Conservation (phyloP, 169 alveolate species). For the Cryptosporidium muris region DNA sequence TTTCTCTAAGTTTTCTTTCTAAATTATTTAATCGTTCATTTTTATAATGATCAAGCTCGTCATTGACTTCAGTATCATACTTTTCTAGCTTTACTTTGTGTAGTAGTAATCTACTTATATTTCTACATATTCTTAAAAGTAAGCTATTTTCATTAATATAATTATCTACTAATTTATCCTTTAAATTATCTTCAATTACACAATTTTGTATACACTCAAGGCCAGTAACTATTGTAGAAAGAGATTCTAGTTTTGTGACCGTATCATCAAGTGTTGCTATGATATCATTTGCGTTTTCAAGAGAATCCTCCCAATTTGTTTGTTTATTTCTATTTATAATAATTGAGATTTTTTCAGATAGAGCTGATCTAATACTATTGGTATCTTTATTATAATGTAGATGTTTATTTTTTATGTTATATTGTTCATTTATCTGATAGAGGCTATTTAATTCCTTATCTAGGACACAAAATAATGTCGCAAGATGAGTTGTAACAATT, state of each 20-base stretch:
- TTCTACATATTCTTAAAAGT: constrained; percentile 50
- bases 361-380: constrained; percentile 9
- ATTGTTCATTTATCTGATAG: constrained; percentile 11
- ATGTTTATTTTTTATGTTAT: not conserved
- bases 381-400: not conserved
- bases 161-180: not conserved
- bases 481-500: constrained; percentile 38
- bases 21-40: constrained; percentile 10
- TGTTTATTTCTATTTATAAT: constrained; percentile 28
- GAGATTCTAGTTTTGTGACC: constrained; percentile 36
- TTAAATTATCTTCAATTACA: constrained; percentile 14
- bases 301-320: not conserved
- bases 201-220: constrained; percentile 9
- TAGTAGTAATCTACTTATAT: constrained; percentile 13
- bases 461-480: constrained; percentile 35
- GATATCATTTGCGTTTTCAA: constrained; percentile 10
- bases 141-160: constrained; percentile 46
- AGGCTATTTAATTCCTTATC: constrained; percentile 40
- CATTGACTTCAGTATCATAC: constrained; percentile 41
- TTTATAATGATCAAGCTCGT: constrained; percentile 22
- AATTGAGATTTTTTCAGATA: not conserved
- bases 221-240: constrained; percentile 27
- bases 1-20: constrained; percentile 31
- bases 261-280: constrained; percentile 28
- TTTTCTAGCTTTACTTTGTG: constrained; percentile 35